Percentiles rank a stretch among this genome's conserved stretches.
Conservation (phyloP, 2,329 filamentous ascomycete species). For the Cladophialophora exuberans region DNA sequence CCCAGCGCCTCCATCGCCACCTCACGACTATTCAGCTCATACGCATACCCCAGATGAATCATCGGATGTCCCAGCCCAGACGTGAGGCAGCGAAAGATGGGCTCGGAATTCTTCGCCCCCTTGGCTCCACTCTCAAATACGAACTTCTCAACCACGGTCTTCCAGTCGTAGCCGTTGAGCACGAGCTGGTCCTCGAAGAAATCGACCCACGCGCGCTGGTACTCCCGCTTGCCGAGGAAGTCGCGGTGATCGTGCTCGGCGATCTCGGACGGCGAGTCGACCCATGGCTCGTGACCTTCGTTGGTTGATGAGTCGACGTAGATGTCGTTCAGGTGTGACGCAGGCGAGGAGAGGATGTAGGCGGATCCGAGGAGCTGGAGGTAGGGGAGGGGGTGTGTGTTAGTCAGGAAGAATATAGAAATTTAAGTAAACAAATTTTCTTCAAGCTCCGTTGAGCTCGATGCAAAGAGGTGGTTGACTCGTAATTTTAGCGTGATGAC, state of each 20-base stretch:
- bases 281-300: conserved; percentile 71
- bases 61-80: conserved; percentile 83
- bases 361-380: conserved; percentile 72
- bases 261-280: conserved; percentile 81
- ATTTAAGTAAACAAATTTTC: too few species aligned
- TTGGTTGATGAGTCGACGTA: conserved; percentile 76
- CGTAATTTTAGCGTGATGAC: too few species aligned
- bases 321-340: conserved; percentile 73
- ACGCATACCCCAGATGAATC: conserved; percentile 95
- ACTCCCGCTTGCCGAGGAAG: conserved; percentile 76
- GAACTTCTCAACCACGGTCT: conserved; percentile 73
- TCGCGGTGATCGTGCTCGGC: conserved; percentile 83
- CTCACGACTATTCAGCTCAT: conserved; percentile 82
- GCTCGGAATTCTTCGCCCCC: conserved; percentile 40
- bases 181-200: conserved; percentile 94
- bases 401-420: conserved; percentile 15
- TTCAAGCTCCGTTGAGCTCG: too few species aligned
- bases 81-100: conserved; percentile 79
- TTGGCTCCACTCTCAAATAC: conserved; percentile 64
- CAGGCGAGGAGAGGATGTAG: conserved; percentile 78
- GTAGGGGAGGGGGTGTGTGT: conserved; percentile 15
- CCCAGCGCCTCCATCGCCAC: conserved; percentile 86
- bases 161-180: conserved; percentile 78
- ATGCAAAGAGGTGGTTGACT: too few species aligned
- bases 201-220: conserved; percentile 89